Percentiles rank a stretch among this genome's conserved stretches.
These are phyloP conservation scores for Patellifolia procumbens DNA, from an alignment of 179 eudicot genomes.

Conservation along the genomic window DNA sequence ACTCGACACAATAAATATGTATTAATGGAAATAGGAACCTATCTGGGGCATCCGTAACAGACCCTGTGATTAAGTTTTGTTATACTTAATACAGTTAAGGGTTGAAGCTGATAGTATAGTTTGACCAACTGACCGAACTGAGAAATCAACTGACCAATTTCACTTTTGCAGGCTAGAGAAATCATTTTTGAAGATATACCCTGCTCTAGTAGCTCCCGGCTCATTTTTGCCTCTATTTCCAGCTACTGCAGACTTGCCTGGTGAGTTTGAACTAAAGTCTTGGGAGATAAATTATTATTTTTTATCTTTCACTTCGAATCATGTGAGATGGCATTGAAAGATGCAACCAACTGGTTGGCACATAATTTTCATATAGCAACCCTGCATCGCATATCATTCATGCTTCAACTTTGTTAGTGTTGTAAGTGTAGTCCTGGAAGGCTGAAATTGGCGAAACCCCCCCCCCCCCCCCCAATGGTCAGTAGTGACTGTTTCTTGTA, in stretches of 20 bases:
- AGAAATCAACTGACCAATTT: constrained; percentile 13
- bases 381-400: background rate
- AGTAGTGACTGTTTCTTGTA: background rate
- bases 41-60: background rate
- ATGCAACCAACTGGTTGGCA: background rate
- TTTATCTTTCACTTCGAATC: background rate
- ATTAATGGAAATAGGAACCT: background rate
- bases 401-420: background rate
- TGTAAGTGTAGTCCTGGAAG: background rate
- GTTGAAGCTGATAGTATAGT: background rate
- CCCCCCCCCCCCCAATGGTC: background rate
- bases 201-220: constrained; percentile 80
- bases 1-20: background rate
- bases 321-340: constrained; percentile 1
- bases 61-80: background rate
- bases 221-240: constrained; percentile 88
- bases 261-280: constrained; percentile 44
- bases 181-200: constrained; percentile 64
- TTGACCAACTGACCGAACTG: background rate
- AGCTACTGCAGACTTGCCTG: constrained; percentile 85
- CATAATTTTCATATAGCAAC: background rate
- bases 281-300: too few species aligned
- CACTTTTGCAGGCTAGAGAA: constrained; percentile 62
- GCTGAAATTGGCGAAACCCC: background rate
- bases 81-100: background rate